phyloP scores from a whole-genome alignment of 768 basidiomycete genomes.

The Podaxis mareebaensis region DNA sequence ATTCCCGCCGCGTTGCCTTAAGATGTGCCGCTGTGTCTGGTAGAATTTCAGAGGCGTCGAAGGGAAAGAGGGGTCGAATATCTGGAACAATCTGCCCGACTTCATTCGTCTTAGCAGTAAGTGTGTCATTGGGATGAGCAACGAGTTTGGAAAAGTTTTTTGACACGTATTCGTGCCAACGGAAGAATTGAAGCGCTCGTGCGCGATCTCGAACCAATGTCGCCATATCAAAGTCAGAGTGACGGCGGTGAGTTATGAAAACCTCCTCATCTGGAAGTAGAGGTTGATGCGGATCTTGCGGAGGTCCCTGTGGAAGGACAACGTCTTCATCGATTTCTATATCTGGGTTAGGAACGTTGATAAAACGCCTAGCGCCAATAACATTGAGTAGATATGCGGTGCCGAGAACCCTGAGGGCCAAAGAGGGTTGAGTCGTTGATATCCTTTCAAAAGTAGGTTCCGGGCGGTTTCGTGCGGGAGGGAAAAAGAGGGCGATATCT shows the following conservation, averaged over 20 bases:
- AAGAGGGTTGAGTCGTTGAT: constrained; percentile 15
- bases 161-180: constrained; percentile 24
- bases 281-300: constrained; percentile 18
- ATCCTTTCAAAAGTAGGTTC: constrained; percentile 17
- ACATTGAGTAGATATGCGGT: constrained; percentile 17
- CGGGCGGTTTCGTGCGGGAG: background rate
- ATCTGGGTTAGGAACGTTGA: background rate
- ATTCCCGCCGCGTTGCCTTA: constrained; percentile 10
- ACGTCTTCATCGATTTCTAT: background rate
- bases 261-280: constrained; percentile 23
- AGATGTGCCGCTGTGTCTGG: constrained; percentile 16
- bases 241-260: constrained; percentile 21
- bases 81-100: background rate
- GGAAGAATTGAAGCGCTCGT: constrained; percentile 29
- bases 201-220: constrained; percentile 24
- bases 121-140: constrained; percentile 19
- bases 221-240: constrained; percentile 26
- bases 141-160: constrained; percentile 19
- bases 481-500: constrained; percentile 17
- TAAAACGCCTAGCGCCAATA: background rate
- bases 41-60: constrained; percentile 19
- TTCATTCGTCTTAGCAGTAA: constrained; percentile 17
- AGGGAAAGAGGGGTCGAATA: constrained; percentile 14
- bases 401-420: constrained; percentile 19
- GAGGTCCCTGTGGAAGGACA: constrained; percentile 21